Conservation (phyloP, 129 eudicot genomes). For the Solidago caesia region DNA sequence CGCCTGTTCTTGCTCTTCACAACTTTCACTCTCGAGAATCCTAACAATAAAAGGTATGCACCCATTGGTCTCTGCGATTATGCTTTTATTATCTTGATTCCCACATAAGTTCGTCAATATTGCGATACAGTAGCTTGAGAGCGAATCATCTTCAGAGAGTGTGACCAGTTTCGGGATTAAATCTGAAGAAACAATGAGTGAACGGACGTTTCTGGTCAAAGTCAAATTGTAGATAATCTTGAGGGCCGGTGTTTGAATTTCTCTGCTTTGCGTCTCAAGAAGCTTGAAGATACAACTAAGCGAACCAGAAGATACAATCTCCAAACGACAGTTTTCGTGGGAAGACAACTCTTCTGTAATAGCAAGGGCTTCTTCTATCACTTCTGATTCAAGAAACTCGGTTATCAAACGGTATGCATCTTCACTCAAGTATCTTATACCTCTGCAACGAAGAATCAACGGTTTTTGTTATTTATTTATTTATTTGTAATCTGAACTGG, state of each 20-base stretch:
- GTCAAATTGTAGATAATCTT: conserved; percentile 62
- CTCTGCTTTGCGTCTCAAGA: conserved; percentile 49
- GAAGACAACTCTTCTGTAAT: conserved; percentile 54
- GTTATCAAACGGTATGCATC: conserved; percentile 58
- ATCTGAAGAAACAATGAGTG: conserved; percentile 40
- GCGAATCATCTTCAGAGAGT: conserved; percentile 44
- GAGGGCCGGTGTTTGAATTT: conserved; percentile 48
- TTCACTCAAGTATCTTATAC: conserved; percentile 38
- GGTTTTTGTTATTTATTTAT: not conserved
- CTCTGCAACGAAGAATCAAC: conserved; percentile 33
- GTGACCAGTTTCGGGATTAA: conserved; percentile 58
- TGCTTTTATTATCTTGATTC: conserved; percentile 36
- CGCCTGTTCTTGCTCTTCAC: conserved; percentile 73
- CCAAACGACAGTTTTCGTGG: conserved; percentile 29
- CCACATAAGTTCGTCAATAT: conserved; percentile 58
- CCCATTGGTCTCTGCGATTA: conserved; percentile 60
- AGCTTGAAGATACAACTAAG: conserved; percentile 39
- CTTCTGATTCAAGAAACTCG: conserved; percentile 57
- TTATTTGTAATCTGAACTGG: not conserved
- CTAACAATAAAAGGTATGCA: conserved; percentile 56
- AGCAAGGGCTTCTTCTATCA: conserved; percentile 60
- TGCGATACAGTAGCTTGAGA: conserved; percentile 47
- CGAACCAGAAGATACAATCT: conserved; percentile 50
- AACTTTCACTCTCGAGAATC: conserved; percentile 54
- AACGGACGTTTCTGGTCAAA: conserved; percentile 26